phyloP scores from a whole-genome alignment of 2,329 filamentous ascomycete genomes.

The Setomelanomma holmii region DNA sequence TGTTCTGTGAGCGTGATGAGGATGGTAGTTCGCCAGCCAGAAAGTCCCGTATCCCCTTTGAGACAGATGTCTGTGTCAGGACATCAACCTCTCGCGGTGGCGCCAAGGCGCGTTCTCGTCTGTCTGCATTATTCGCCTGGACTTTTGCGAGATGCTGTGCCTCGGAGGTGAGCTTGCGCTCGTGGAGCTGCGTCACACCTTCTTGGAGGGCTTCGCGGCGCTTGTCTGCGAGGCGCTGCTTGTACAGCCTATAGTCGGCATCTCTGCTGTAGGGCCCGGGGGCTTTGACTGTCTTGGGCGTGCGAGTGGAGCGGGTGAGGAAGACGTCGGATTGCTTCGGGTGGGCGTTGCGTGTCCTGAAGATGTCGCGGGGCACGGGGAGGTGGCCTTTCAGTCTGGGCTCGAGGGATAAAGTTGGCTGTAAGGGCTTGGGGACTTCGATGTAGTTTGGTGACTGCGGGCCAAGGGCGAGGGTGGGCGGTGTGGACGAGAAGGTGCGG shows the following conservation, averaged over 20 bases:
- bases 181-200: conserved; percentile 73
- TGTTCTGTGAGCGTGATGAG: conserved; percentile 28
- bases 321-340: conserved; percentile 68
- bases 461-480: conserved; percentile 61
- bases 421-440: conserved; percentile 77
- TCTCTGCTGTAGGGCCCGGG: conserved; percentile 45
- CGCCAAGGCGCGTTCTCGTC: conserved; percentile 62
- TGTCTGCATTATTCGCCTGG: conserved; percentile 51
- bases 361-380: conserved; percentile 82
- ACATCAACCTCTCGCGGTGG: conserved; percentile 71
- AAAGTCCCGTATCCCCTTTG: conserved; percentile 42
- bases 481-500: conserved; percentile 56
- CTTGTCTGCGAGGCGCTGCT: conserved; percentile 72
- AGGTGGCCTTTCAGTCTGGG: conserved; percentile 75
- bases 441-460: conserved; percentile 91
- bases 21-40: conserved; percentile 42
- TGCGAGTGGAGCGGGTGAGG: conserved; percentile 65
- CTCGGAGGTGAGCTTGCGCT: conserved; percentile 41
- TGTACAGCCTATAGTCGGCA: conserved; percentile 67
- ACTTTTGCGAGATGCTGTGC: conserved; percentile 25
- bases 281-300: conserved; percentile 55
- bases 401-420: conserved; percentile 65
- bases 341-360: conserved; percentile 55
- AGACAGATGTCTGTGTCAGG: conserved; percentile 37
- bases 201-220: conserved; percentile 75